These are phyloP conservation scores for Grigorovia yakushimaensis DNA, from an alignment of 805 yeast species.

Conservation along the genomic window DNA sequence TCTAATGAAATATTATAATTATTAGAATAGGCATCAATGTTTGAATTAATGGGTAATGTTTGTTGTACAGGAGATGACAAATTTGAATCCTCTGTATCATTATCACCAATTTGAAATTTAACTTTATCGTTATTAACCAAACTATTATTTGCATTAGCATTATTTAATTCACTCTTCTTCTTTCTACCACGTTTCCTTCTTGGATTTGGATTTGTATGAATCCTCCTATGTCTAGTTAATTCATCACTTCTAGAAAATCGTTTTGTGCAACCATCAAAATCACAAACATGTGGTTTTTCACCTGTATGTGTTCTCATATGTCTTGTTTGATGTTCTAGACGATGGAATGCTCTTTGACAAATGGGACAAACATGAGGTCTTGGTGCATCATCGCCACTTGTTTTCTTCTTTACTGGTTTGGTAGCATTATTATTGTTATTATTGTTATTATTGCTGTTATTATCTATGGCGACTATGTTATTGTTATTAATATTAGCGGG, in stretches of 20 bases:
- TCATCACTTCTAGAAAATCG: slow-evolving; percentile 64
- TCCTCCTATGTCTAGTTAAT: slow-evolving; percentile 61
- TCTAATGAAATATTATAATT: not conserved
- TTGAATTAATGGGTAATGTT: not conserved
- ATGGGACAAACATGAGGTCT: slow-evolving; percentile 66
- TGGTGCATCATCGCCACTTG: slow-evolving; percentile 21
- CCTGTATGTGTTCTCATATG: slow-evolving; percentile 77
- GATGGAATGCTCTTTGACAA: slow-evolving; percentile 65
- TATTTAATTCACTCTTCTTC: slow-evolving; percentile 20
- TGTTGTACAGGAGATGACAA: slow-evolving; percentile 1
- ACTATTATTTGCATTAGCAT: not conserved
- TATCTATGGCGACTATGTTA: too few species aligned
- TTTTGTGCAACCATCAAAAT: slow-evolving; percentile 60
- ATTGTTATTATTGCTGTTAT: not conserved
- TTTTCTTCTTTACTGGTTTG: slow-evolving; percentile 1
- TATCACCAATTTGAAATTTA: slow-evolving; percentile 6
- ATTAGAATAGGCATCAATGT: not conserved
- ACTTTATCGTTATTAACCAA: not conserved
- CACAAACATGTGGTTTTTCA: slow-evolving; percentile 71
- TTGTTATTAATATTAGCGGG: too few species aligned
- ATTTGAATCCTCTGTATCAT: slow-evolving; percentile 2
- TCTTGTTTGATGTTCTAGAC: slow-evolving; percentile 70
- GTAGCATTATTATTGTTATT: not conserved
- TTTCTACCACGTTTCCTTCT: slow-evolving; percentile 45
- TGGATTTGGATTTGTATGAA: slow-evolving; percentile 63